Conservation (phyloP, 1,139 yeast species). For the Yamadazyma diddensiae region DNA sequence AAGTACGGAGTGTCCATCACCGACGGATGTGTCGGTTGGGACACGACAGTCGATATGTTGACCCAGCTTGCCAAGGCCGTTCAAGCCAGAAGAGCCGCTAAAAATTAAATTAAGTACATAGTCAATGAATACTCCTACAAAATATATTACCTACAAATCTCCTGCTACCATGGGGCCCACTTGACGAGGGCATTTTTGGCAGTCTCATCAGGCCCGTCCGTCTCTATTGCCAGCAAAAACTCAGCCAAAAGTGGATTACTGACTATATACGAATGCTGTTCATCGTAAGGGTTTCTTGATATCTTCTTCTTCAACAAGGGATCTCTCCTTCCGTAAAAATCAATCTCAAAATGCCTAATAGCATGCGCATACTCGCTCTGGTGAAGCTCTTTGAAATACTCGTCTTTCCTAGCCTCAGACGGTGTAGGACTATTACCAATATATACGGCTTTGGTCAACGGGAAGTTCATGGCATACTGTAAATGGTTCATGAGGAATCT, state of each 20-base stretch:
- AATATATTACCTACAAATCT: not conserved
- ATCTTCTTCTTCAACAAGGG: constrained; percentile 42
- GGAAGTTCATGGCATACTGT: constrained; percentile 39
- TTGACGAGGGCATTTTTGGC: not conserved
- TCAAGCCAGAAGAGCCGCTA: constrained; percentile 60
- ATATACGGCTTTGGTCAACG: constrained; percentile 38
- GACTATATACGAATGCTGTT: constrained; percentile 39
- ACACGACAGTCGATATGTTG: constrained; percentile 78
- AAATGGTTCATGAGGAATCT: constrained; percentile 62
- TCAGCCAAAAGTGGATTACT: constrained; percentile 24
- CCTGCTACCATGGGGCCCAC: constrained; percentile 3
- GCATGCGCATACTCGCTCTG: constrained; percentile 55
- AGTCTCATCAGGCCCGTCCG: not conserved
- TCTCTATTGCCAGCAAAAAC: constrained; percentile 19
- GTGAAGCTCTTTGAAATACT: constrained; percentile 42
- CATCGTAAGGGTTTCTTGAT: constrained; percentile 59
- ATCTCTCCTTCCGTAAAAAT: constrained; percentile 57
- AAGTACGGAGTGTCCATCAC: constrained; percentile 96
- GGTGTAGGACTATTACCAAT: constrained; percentile 66
- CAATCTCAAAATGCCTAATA: constrained; percentile 49
- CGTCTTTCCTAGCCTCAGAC: constrained; percentile 16
- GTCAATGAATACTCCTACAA: not conserved
- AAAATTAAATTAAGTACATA: constrained; percentile 15
- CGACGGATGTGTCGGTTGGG: constrained; percentile 96
- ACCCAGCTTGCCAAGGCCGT: constrained; percentile 79